Base-by-base conservation (phyloP, 257 asterid species). In the Nicotiana benthamiana region DNA sequence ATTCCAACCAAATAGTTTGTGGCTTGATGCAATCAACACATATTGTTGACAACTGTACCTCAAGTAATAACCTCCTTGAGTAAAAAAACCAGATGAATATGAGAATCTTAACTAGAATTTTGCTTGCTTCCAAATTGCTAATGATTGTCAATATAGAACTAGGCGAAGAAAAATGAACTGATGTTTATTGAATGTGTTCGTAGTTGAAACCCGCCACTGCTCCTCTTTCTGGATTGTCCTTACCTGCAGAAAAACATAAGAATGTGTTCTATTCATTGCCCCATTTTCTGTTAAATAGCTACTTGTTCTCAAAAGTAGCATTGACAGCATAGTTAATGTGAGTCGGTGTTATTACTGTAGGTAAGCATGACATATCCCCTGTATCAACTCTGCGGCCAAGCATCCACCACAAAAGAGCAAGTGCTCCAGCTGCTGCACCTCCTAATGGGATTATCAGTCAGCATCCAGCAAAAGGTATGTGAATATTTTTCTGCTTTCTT, bases 401-500 rank as follows among this genome's bases (percentile, higher is more conserved):
- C 85, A 86, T 81, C 81, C 84, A 75, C 3, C 72, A 66, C 46
- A 82, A 74, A 79, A 53, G 84, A 79, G 88, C 82, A 77, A 85
- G 83, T 36, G 75, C 48, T 30, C 98, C 97, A 66, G 74, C 85
- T 85, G 88, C 91, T 78, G 85, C 88, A 60, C 89, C 97, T 30
- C 64, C 84, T 34, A 80, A 81, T 75, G 75, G 83, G 87, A 79
- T 86, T 40, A 52, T 82, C 78, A 70, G 79, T 72, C 78, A 28
- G 65, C 82, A 85, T 75, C 97, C 92, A 22, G 77, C 89, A 52
- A 75, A 88, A 86, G 94, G 98, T 92, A 79, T 67, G 86, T 86
- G 24, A 11, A 48, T 83, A 76, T 63, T 51, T 2, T 68, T 80
- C 64, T 79, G 34, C 34, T 74, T 3, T 63, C 57, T 16, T 51